Evolutionary conservation across 768 basidiomycete species (phyloP).

Genomic region (Lentinula sp.): DNA sequence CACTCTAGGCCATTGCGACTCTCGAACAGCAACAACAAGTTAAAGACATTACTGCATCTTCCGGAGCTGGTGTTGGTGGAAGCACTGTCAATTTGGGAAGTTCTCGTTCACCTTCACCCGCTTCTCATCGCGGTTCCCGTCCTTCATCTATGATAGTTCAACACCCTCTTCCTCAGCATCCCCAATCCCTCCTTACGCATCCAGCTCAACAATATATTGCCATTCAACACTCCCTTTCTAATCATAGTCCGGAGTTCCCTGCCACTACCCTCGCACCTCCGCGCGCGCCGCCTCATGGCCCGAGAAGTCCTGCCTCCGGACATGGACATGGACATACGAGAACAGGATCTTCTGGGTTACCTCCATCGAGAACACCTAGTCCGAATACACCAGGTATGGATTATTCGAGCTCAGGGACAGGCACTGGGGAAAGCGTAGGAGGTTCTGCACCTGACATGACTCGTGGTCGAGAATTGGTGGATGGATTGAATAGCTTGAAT

Average conservation of each 20-base stretch:
- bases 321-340: constrained; percentile 2
- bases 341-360: not conserved
- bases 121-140: not conserved
- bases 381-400: constrained; percentile 2
- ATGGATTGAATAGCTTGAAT: not conserved
- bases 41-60: not conserved
- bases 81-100: not conserved
- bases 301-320: constrained; percentile 2
- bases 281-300: constrained; percentile 1
- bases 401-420: not conserved
- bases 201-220: constrained; percentile 26
- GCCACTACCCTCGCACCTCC: constrained; percentile 10
- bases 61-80: not conserved
- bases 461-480: not conserved
- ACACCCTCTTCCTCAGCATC: constrained; percentile 4
- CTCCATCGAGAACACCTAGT: constrained; percentile 1
- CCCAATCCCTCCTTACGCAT: not conserved
- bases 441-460: not conserved
- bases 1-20: not conserved
- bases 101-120: constrained; percentile 11
- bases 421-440: not conserved
- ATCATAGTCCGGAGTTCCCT: constrained; percentile 23
- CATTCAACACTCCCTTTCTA: not conserved
- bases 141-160: not conserved
- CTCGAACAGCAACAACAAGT: not conserved